phyloP scores from a whole-genome alignment of 2,329 filamentous ascomycete genomes.

The Talaromyces sp. region DNA sequence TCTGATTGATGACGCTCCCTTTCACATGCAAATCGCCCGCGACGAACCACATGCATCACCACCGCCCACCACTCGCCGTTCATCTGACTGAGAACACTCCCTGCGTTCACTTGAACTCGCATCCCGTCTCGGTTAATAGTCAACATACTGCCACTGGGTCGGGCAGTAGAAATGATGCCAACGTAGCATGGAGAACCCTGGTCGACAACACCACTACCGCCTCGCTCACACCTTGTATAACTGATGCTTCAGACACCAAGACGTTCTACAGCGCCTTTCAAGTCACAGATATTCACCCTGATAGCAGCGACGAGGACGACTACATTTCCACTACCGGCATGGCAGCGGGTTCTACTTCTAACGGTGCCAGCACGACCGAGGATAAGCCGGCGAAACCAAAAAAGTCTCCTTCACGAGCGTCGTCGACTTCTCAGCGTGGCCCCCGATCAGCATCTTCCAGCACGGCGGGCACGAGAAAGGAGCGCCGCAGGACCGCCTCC shows the following conservation, averaged over 20 bases:
- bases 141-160: not conserved
- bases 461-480: slow-evolving; percentile 22
- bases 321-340: not conserved
- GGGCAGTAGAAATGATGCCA: not conserved
- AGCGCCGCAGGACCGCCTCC: slow-evolving; percentile 19
- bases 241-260: slow-evolving; percentile 15
- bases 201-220: slow-evolving; percentile 9
- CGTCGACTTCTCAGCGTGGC: slow-evolving; percentile 24
- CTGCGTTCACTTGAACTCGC: not conserved
- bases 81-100: not conserved
- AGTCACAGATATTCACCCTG: slow-evolving; percentile 15
- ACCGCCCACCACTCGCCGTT: not conserved
- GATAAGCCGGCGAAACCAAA: slow-evolving; percentile 14
- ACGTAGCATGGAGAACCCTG: not conserved
- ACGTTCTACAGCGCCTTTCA: slow-evolving; percentile 19
- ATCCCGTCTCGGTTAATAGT: not conserved
- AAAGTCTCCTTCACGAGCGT: slow-evolving; percentile 24
- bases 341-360: not conserved
- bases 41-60: not conserved
- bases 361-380: not conserved
- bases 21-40: slow-evolving; percentile 2
- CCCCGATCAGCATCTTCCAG: slow-evolving; percentile 31
- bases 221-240: slow-evolving; percentile 11
- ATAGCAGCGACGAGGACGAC: slow-evolving; percentile 4
- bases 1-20: not conserved